These are phyloP conservation scores for Castanea mollissima DNA, from an alignment of 306 rosid genomes.

Conservation along the genomic window DNA sequence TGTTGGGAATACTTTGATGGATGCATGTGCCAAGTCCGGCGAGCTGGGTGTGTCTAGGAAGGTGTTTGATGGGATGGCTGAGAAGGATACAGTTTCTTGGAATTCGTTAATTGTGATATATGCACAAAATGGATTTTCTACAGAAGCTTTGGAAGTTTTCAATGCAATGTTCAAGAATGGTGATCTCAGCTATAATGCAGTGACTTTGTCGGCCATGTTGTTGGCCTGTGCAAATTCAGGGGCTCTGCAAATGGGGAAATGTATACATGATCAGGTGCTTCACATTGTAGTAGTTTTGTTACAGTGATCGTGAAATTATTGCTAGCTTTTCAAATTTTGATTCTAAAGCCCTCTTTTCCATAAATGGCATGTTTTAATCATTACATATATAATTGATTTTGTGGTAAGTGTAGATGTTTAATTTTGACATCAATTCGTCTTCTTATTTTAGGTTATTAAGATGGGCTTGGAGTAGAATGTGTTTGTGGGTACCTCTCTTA, in stretches of 20 bases:
- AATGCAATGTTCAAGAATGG: slow-evolving; percentile 44
- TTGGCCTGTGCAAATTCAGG: slow-evolving; percentile 77
- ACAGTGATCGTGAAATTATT: not conserved
- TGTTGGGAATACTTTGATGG: slow-evolving; percentile 81
- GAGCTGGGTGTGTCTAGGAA: slow-evolving; percentile 50
- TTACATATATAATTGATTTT: too few relatives aligned
- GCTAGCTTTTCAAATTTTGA: slow-evolving; percentile 7
- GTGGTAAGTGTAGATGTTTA: too few relatives aligned
- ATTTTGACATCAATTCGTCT: too few relatives aligned
- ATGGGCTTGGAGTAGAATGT: slow-evolving; percentile 62
- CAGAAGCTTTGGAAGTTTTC: slow-evolving; percentile 63
- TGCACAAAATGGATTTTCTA: slow-evolving; percentile 70
- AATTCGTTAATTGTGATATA: slow-evolving; percentile 76
- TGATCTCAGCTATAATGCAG: slow-evolving; percentile 40
- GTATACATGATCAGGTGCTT: slow-evolving; percentile 74
- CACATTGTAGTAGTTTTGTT: not conserved
- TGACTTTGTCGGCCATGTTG: slow-evolving; percentile 64
- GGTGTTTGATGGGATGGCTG: slow-evolving; percentile 71
- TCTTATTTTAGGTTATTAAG: slow-evolving; percentile 48
- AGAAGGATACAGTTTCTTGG: slow-evolving; percentile 77
- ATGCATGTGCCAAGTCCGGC: slow-evolving; percentile 83
- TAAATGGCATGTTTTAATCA: not conserved
- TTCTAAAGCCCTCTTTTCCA: not conserved
- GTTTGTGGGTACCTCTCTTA: slow-evolving; percentile 60
- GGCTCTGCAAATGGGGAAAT: slow-evolving; percentile 68